Evolutionary conservation across 306 rosid species (phyloP).

Genomic region (Mucuna pruriens): DNA sequence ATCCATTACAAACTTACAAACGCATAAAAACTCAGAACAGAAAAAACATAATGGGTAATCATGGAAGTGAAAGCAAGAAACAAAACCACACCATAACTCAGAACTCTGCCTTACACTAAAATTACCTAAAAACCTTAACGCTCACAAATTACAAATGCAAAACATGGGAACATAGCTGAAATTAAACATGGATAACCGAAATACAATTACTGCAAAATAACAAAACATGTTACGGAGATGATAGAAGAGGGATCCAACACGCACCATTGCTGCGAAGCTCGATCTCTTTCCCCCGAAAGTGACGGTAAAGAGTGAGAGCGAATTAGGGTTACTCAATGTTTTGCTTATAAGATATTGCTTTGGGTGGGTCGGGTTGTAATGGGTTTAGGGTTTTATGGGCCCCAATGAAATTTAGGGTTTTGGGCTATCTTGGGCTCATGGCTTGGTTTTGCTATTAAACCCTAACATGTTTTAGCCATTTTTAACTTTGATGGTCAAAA

Average conservation of each 20-base stretch:
- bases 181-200: background rate
- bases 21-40: background rate
- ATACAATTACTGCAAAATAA: background rate
- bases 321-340: constrained; percentile 29
- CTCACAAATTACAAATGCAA: background rate
- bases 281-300: constrained; percentile 10
- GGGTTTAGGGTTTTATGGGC: background rate
- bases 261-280: constrained; percentile 35
- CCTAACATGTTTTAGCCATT: no score
- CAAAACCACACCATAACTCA: background rate
- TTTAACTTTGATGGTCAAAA: no score
- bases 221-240: background rate
- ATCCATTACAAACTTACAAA: background rate
- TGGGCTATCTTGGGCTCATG: background rate
- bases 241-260: background rate
- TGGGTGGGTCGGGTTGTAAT: background rate
- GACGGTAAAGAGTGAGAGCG: background rate
- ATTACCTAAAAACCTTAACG: background rate
- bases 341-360: background rate
- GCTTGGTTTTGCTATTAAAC: background rate
- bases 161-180: background rate
- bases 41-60: no score
- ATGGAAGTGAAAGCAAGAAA: background rate
- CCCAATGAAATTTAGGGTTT: background rate
- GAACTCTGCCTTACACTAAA: background rate